Conservation (phyloP, 2,329 filamentous ascomycete species). For the Ciborinia camelliae region DNA sequence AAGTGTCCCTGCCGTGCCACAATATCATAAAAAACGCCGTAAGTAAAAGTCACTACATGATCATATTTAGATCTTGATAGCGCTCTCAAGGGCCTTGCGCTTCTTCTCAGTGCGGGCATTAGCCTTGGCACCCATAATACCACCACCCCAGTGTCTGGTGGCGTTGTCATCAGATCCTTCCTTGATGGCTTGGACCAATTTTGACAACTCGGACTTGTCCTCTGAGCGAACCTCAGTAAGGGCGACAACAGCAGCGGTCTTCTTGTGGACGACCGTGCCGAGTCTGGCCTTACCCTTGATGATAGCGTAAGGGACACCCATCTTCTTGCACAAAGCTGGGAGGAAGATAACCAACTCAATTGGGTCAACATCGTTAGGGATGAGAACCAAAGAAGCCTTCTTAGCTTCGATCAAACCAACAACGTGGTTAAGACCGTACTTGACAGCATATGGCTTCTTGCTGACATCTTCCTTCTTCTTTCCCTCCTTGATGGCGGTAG, state of each 20-base stretch:
- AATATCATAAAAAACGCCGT: conserved; percentile 38
- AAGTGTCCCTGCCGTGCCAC: conserved; percentile 35
- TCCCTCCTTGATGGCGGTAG: conserved; percentile 93
- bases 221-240: conserved; percentile 95
- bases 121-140: conserved; percentile 98
- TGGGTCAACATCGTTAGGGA: conserved; percentile 98
- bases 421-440: conserved; percentile 99
- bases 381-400: conserved; percentile 97
- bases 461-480: conserved; percentile 99
- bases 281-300: conserved; percentile 99
- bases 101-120: conserved; percentile 63
- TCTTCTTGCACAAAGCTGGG: conserved; percentile 98
- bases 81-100: conserved; percentile 83
- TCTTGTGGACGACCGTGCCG: conserved; percentile 99
- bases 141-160: conserved; percentile 96
- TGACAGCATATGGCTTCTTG: conserved; percentile 99
- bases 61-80: conserved; percentile 88
- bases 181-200: conserved; percentile 95
- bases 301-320: conserved; percentile 98
- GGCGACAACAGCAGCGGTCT: conserved; percentile 96
- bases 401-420: conserved; percentile 98
- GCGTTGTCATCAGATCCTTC: conserved; percentile 94
- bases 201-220: conserved; percentile 97
- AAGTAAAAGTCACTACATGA: conserved; percentile 28
- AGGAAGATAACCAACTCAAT: conserved; percentile 99